Percentiles rank a stretch among this genome's conserved stretches.
These are phyloP conservation scores for Acer negundo DNA, from an alignment of 345 rosid genomes.

Conservation along the genomic window DNA sequence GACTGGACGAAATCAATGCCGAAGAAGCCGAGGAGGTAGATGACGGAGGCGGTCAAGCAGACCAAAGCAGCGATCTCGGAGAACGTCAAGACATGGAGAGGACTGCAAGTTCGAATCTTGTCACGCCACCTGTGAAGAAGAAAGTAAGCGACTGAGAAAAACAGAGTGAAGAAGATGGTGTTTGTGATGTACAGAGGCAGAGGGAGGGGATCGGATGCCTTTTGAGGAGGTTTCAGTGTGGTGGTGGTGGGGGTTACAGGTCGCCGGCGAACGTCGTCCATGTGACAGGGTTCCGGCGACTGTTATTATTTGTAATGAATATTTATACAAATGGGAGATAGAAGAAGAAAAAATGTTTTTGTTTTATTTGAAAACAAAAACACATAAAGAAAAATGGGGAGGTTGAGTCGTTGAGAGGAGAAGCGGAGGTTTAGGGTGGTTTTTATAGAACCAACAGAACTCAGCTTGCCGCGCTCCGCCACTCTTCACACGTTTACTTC, in stretches of 20 bases:
- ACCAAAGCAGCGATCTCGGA: slow-evolving; percentile 42
- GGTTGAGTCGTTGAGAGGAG: slow-evolving; percentile 11
- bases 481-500: too few species aligned
- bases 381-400: too few species aligned
- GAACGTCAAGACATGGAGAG: slow-evolving; percentile 39
- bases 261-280: slow-evolving; percentile 34
- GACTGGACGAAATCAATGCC: slow-evolving; percentile 34
- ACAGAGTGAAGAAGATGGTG: slow-evolving; percentile 43
- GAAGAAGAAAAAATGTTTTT: too few species aligned
- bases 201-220: slow-evolving; percentile 50
- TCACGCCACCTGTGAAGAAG: slow-evolving; percentile 57
- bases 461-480: too few species aligned
- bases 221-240: neutral
- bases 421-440: slow-evolving; percentile 24
- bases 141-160: slow-evolving; percentile 53
- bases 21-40: slow-evolving; percentile 42
- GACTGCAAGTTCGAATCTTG: slow-evolving; percentile 40
- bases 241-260: neutral
- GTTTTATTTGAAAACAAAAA: too few species aligned
- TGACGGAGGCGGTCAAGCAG: slow-evolving; percentile 28
- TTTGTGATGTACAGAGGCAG: slow-evolving; percentile 50
- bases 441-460: neutral
- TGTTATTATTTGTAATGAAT: neutral
- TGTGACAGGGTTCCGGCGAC: slow-evolving; percentile 18
- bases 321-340: neutral